phyloP scores from a whole-genome alignment of 495 filamentous ascomycete genomes.

The Xylona heveae region DNA sequence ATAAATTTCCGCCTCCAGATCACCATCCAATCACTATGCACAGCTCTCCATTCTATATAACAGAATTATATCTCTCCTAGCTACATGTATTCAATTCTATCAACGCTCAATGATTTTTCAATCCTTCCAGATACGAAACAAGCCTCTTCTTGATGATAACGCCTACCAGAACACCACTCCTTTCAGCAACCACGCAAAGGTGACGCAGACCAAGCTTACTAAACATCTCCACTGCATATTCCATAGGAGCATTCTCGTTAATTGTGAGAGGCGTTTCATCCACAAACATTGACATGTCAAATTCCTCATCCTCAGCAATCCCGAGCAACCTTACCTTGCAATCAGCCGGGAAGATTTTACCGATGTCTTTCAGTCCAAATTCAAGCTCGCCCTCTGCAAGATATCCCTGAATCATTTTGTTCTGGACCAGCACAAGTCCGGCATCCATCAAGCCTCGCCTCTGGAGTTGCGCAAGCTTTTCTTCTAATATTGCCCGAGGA shows the following conservation, averaged over 20 bases:
- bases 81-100: too few species aligned
- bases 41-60: too few species aligned
- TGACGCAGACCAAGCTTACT: conserved; percentile 29
- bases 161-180: conserved; percentile 14
- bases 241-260: conserved; percentile 28
- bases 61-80: too few species aligned
- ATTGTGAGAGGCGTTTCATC: conserved; percentile 30
- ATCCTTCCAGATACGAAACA: conserved; percentile 14
- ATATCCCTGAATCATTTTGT: conserved; percentile 28
- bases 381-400: conserved; percentile 31
- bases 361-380: conserved; percentile 22
- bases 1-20: too few species aligned
- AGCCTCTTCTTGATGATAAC: conserved; percentile 20
- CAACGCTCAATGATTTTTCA: too few species aligned
- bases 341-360: conserved; percentile 13
- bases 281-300: conserved; percentile 25
- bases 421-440: conserved; percentile 30
- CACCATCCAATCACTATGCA: too few species aligned
- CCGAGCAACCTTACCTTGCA: conserved; percentile 20
- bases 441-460: conserved; percentile 31
- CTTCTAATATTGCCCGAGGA: conserved; percentile 16
- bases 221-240: conserved; percentile 37
- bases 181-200: conserved; percentile 26
- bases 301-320: conserved; percentile 14
- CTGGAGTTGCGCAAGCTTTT: conserved; percentile 24